Percentiles rank a stretch among this genome's conserved stretches.
Conservation (phyloP, 2,329 filamentous ascomycete genomes). For the Clonostachys sp. region DNA sequence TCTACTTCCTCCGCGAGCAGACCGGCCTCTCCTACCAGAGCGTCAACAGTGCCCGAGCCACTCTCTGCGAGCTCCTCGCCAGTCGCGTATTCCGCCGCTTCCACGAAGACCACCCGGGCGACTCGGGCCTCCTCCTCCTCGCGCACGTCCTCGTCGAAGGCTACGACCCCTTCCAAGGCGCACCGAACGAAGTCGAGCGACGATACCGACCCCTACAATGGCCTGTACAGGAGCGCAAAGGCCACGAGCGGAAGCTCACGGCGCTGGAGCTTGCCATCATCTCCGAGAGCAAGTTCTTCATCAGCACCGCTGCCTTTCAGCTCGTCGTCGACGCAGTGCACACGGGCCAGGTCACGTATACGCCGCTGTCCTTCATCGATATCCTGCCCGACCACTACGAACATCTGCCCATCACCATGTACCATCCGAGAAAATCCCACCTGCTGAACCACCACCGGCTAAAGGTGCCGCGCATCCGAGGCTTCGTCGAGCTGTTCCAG, state of each 20-base stretch:
- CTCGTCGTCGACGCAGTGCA: constrained; percentile 69
- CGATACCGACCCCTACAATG: constrained; percentile 35
- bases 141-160: constrained; percentile 66
- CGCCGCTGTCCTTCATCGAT: constrained; percentile 65
- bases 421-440: constrained; percentile 61
- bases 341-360: constrained; percentile 64
- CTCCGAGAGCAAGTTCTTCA: constrained; percentile 64
- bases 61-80: constrained; percentile 65
- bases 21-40: constrained; percentile 62
- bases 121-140: constrained; percentile 57
- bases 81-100: constrained; percentile 62
- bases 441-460: constrained; percentile 68
- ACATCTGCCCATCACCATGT: constrained; percentile 63
- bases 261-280: constrained; percentile 70
- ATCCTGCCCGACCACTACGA: constrained; percentile 73
- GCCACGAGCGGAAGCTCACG: constrained; percentile 52
- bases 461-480: constrained; percentile 64
- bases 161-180: constrained; percentile 69
- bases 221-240: constrained; percentile 29
- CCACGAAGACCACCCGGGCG: constrained; percentile 62
- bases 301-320: constrained; percentile 62
- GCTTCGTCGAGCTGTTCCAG: constrained; percentile 60
- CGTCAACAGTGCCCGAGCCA: constrained; percentile 63
- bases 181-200: constrained; percentile 52
- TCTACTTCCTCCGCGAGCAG: constrained; percentile 66